Evolutionary conservation across 2,329 filamentous ascomycete species (phyloP).

Genomic region (Beauveria scarabaeidicola): DNA sequence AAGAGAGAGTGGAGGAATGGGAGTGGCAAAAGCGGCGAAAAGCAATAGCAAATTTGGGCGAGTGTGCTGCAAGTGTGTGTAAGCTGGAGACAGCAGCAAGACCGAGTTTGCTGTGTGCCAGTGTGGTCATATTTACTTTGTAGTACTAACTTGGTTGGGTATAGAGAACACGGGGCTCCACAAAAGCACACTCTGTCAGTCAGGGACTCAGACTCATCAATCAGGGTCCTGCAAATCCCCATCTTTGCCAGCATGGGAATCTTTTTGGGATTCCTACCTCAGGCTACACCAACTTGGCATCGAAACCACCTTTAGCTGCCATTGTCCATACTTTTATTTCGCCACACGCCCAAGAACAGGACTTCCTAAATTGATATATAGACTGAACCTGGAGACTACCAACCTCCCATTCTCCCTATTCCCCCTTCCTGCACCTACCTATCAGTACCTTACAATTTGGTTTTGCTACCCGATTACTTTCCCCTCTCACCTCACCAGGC

Average conservation of each 20-base stretch:
- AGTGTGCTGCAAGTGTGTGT: neutral
- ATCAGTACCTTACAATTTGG: too few species aligned
- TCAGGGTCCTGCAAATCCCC: constrained; percentile 9
- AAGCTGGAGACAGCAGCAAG: too few species aligned
- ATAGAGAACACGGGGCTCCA: neutral
- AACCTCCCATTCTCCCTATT: too few species aligned
- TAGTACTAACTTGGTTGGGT: too few species aligned
- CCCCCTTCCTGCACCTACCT: too few species aligned
- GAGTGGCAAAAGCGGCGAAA: neutral
- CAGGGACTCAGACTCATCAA: neutral
- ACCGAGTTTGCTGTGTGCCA: too few species aligned
- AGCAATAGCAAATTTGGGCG: neutral
- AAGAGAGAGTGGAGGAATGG: neutral
- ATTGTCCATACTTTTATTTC: neutral
- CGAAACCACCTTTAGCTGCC: too few species aligned
- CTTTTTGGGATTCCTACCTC: neutral
- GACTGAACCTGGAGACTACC: too few species aligned
- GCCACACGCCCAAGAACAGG: neutral
- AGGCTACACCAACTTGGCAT: too few species aligned
- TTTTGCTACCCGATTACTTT: too few species aligned
- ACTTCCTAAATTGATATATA: neutral
- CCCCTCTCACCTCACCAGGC: too few species aligned
- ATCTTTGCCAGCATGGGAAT: constrained; percentile 6
- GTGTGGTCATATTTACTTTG: too few species aligned
- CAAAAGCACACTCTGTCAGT: neutral